Evolutionary conservation across 371 early-diverging fungal genomes (phyloP).

Genomic region (Coemansia sp.): DNA sequence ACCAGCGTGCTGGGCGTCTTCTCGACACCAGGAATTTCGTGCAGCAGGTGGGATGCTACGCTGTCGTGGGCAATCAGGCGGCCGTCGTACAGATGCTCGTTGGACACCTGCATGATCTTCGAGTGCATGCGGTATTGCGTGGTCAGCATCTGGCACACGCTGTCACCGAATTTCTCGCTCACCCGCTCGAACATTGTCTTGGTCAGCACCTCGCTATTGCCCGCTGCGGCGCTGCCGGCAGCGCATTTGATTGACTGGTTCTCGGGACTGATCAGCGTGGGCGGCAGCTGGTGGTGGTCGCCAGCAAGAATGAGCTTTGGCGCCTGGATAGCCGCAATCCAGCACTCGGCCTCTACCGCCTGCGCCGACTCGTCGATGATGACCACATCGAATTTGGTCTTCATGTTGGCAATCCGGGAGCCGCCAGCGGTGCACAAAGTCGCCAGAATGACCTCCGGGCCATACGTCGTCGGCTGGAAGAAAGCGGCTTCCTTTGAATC

Average conservation of each 20-base stretch:
- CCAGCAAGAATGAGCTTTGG: conserved; percentile 88
- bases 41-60: conserved; percentile 66
- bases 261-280: conserved; percentile 4
- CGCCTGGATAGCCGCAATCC: conserved; percentile 83
- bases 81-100: conserved; percentile 62
- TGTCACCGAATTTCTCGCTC: conserved; percentile 58
- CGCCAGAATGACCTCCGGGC: conserved; percentile 51
- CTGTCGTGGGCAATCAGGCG: conserved; percentile 65
- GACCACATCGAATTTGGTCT: conserved; percentile 78
- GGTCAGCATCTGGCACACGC: conserved; percentile 66
- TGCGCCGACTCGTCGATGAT: conserved; percentile 96
- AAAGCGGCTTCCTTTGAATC: conserved; percentile 62
- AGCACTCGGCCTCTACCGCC: conserved; percentile 87
- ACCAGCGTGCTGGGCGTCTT: conserved; percentile 21
- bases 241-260: conserved; percentile 9
- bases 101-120: conserved; percentile 78
- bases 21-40: conserved; percentile 63
- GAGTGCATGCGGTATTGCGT: conserved; percentile 92
- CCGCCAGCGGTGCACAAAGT: conserved; percentile 54
- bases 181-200: conserved; percentile 76
- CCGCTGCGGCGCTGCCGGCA: neutral
- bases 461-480: conserved; percentile 45
- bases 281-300: conserved; percentile 84
- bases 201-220: conserved; percentile 40
- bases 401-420: conserved; percentile 1